phyloP scores from a whole-genome alignment of 805 yeast species.

The Zygotorulaspora sp. region DNA sequence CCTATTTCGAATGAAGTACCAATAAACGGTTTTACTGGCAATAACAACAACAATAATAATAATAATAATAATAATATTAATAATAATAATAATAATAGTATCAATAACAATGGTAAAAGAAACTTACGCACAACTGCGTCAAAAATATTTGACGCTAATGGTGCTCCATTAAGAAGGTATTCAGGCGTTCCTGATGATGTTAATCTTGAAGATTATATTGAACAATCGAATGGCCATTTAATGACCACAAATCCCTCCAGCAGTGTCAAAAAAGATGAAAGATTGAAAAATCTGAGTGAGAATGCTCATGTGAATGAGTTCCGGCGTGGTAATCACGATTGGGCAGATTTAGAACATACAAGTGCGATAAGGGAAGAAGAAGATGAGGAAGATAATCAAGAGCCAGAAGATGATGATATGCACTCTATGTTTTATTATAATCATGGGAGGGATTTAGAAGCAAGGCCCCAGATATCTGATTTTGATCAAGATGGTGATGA shows the following conservation, averaged over 20 bases:
- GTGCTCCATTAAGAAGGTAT: conserved; percentile 66
- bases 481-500: conserved; percentile 28
- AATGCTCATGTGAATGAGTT: conserved; percentile 5
- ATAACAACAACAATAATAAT: no score
- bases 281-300: background rate
- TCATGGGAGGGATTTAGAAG: conserved; percentile 30
- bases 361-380: conserved; percentile 24
- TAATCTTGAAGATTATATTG: conserved; percentile 42
- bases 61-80: no score
- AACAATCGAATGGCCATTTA: conserved; percentile 38
- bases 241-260: conserved; percentile 7
- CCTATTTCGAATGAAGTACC: conserved; percentile 1
- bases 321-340: conserved; percentile 10
- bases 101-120: conserved; percentile 13
- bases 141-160: conserved; percentile 66
- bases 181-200: conserved; percentile 65
- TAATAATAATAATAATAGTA: no score
- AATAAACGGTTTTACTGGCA: no score
- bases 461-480: conserved; percentile 33
- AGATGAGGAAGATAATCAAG: conserved; percentile 15
- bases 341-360: conserved; percentile 11
- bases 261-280: conserved; percentile 9
- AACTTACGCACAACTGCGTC: conserved; percentile 66
- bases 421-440: conserved; percentile 35
- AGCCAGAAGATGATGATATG: conserved; percentile 26